phyloP scores from a whole-genome alignment of 345 rosid species.

The Zanthoxylum bungeanum region DNA sequence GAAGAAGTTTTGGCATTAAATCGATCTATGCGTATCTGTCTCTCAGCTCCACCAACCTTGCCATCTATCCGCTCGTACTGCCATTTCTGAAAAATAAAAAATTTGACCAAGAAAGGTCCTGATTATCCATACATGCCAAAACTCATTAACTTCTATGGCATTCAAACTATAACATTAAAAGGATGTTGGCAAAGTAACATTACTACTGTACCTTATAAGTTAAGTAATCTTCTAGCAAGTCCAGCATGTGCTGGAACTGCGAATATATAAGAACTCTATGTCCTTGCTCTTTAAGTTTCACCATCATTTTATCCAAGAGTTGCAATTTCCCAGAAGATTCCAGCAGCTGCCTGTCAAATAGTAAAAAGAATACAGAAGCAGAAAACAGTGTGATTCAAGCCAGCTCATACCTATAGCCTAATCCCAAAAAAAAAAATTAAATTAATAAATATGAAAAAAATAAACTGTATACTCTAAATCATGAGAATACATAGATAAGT shows the following conservation, averaged over 20 bases:
- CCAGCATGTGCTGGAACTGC: constrained; percentile 98
- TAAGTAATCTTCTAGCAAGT: constrained; percentile 92
- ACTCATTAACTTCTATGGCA: constrained; percentile 13
- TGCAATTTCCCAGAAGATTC: constrained; percentile 93
- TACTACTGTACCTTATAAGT: constrained; percentile 54
- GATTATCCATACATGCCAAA: constrained; percentile 3
- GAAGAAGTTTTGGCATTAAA: constrained; percentile 89
- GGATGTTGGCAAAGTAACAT: not conserved
- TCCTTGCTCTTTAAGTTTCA: constrained; percentile 94
- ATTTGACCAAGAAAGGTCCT: not conserved
- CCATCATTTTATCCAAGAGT: constrained; percentile 94
- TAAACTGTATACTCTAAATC: not conserved
- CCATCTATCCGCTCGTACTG: constrained; percentile 95
- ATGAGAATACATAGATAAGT: not conserved
- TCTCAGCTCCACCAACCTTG: constrained; percentile 97
- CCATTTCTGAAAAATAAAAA: constrained; percentile 66
- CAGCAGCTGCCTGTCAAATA: constrained; percentile 59
- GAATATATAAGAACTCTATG: constrained; percentile 97
- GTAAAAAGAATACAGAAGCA: constrained; percentile 12
- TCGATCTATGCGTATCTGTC: constrained; percentile 97
- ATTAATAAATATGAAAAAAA: too few relatives aligned
- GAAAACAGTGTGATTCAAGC: constrained; percentile 12
- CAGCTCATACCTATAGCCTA: not conserved
- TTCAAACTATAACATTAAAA: constrained; percentile 12
- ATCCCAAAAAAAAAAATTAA: not conserved